Base-by-base conservation (phyloP, 2,329 filamentous ascomycete genomes). In the Macroventuria anomochaeta region DNA sequence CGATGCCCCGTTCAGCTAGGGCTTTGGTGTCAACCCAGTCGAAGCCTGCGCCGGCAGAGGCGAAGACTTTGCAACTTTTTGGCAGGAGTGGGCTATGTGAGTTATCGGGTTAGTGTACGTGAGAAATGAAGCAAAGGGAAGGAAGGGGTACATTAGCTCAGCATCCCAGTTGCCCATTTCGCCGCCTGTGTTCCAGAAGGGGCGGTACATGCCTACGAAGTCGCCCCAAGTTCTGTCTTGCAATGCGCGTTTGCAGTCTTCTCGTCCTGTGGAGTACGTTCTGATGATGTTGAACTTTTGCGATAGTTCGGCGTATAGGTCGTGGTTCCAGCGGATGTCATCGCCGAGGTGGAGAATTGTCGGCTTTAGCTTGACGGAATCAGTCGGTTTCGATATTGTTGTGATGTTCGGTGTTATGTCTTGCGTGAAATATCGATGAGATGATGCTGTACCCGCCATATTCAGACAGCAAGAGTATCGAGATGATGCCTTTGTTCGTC, bases 111-210 rank as follows among this genome's bases (percentile, higher is more conserved):
- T 17, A n/a, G 29, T 42, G 7, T 23, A 5, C 21, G 28, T 11
- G 13, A 15, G 10, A n/a, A n/a, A n/a, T 15, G 18, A 17, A 5
- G 17, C n/a, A 34, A 11, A 12, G 4, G 7, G 26, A 25, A 10
- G 15, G 8, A 37, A 57, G 63, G 26, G 4, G 18, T 48, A 54
- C 51, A 88, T 82, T 17, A 88, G 64, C 56, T 88, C 85, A 10
- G 70, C 62, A 61, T 88, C 82, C 84, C 84, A 87, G 18, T 80
- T 80, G 0, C 83, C 84, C 84, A 88, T 87, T 61, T 88, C 85
- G 3, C 83, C 83, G 1, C 85, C 85, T 0, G 84, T 86, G 52
- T 83, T 82, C 83, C 84, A 88, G 68, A 85, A 86, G 0, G 85
- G 85, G 2, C 84, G 76, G 59, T 85, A 84, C 39, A 78, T 80